Evolutionary conservation across 1,139 yeast genomes (phyloP), one percentile per base, ranked within the genome.

Genomic region (Blastobotrys ciferrii): DNA sequence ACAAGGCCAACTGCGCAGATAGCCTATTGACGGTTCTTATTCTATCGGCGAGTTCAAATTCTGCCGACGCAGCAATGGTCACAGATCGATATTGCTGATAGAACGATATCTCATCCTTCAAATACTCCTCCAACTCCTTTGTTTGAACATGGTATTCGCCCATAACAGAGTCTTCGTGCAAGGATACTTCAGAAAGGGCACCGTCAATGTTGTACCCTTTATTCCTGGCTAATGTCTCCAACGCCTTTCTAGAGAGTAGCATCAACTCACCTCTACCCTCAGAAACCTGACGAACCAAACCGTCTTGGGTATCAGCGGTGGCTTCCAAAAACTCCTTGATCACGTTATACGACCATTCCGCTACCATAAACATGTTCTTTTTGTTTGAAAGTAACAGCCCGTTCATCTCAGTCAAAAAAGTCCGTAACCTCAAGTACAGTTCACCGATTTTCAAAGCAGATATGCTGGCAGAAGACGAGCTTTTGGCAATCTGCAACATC

Each of bases 1-100:
- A 66, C 13, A 86, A 63, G 0, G 95, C 96, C 47, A 88, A 73
- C 56, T 92, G 97, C n/a, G 87, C 79, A 2, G 92, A 82, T 23
- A 92, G 69, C 5, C 84, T 73, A 59, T 86, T 92, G 7, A 86
- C 81, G 0, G 89, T 75, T 54, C 91, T 75, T 9, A 80, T 76
- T 53, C 84, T 68, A 13, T 69, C 72, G 32, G 82, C 74, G 12
- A 61, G 58, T 4, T 75, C 71, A 58, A 77, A 80, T 49, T 77
- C 76, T 30, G 69, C 67, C 30, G 78, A 73, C 1, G 78, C 73
- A 46, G 58, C 62, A 36, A 71, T 74, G 0, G 84, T 81, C 3
- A 76, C 55, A 2, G 60, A 53, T 51, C 75, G 51, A 49, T 68
- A 73, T 18, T 58, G 61, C 18, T 62, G 56, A 47, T 63, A 66